These are phyloP conservation scores for Arthrobotrys conoides DNA, from an alignment of 2,329 filamentous ascomycete genomes.

Conservation along the genomic window DNA sequence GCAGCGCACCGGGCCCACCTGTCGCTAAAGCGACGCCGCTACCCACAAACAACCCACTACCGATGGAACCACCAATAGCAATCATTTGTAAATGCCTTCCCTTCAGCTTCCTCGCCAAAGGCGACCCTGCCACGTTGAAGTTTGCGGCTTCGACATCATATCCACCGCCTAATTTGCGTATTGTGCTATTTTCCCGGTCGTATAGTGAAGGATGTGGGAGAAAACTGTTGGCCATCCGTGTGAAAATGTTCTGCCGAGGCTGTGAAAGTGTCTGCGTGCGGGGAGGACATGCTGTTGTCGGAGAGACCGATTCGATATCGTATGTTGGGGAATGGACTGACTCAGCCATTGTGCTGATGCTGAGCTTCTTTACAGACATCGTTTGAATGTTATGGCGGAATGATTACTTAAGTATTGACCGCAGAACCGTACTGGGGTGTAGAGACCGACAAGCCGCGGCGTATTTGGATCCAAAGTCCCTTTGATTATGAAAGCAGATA, in stretches of 20 bases:
- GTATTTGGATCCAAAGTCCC: neutral
- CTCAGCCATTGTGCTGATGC: conserved; percentile 59
- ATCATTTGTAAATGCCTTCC: conserved; percentile 96
- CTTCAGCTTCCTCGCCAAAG: conserved; percentile 83
- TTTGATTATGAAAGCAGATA: neutral
- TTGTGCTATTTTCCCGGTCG: conserved; percentile 30
- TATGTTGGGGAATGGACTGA: conserved; percentile 41
- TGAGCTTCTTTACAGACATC: conserved; percentile 53
- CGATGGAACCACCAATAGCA: conserved; percentile 92
- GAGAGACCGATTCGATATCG: conserved; percentile 41
- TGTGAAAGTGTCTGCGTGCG: conserved; percentile 7
- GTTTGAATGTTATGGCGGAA: conserved; percentile 15
- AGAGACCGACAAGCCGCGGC: neutral
- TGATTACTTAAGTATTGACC: neutral
- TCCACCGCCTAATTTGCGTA: conserved; percentile 41
- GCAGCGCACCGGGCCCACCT: conserved; percentile 82
- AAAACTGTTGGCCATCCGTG: conserved; percentile 41
- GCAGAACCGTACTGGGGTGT: neutral
- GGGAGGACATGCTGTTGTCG: conserved; percentile 41
- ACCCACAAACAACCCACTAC: conserved; percentile 88
- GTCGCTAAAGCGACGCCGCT: conserved; percentile 79
- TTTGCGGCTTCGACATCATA: conserved; percentile 63
- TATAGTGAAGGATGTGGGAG: conserved; percentile 53
- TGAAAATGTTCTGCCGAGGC: conserved; percentile 19
- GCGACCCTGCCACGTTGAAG: conserved; percentile 70